Evolutionary conservation across 2,329 filamentous ascomycete species (phyloP).

Genomic region (Botrytis fabae): DNA sequence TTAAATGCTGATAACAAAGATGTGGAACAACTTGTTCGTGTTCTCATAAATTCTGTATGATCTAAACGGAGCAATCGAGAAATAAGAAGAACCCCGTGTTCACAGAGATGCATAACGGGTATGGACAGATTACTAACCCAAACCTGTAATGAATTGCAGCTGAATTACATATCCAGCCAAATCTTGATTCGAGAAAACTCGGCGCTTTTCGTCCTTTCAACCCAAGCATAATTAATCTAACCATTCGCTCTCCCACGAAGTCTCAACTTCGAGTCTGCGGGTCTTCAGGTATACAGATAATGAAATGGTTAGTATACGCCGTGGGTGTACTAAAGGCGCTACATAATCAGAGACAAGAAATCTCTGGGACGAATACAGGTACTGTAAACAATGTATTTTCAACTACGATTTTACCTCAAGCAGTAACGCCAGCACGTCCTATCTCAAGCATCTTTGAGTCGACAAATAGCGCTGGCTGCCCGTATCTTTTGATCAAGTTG

Average conservation of each 20-base stretch:
- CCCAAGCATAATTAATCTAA: neutral
- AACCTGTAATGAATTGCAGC: neutral
- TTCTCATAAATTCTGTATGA: accelerated
- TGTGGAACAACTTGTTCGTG: neutral
- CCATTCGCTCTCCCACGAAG: accelerated
- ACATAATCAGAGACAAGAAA: neutral
- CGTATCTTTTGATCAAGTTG: neutral
- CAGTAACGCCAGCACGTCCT: neutral
- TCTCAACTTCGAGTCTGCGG: neutral
- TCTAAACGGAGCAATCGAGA: neutral
- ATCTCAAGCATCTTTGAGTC: neutral
- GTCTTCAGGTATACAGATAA: neutral
- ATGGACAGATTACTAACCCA: neutral
- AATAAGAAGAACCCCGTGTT: neutral
- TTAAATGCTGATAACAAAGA: neutral
- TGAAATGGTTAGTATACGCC: accelerated
- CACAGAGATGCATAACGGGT: neutral
- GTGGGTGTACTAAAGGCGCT: neutral
- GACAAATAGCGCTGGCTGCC: neutral
- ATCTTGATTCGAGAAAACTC: neutral
- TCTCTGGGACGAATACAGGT: neutral
- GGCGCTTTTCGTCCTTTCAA: too few species aligned
- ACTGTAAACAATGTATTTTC: neutral
- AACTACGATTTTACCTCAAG: neutral
- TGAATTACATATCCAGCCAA: neutral